Evolutionary conservation across 1,284 basidiomycete genomes (phyloP).

Genomic region (Rhodotorula sp.): DNA sequence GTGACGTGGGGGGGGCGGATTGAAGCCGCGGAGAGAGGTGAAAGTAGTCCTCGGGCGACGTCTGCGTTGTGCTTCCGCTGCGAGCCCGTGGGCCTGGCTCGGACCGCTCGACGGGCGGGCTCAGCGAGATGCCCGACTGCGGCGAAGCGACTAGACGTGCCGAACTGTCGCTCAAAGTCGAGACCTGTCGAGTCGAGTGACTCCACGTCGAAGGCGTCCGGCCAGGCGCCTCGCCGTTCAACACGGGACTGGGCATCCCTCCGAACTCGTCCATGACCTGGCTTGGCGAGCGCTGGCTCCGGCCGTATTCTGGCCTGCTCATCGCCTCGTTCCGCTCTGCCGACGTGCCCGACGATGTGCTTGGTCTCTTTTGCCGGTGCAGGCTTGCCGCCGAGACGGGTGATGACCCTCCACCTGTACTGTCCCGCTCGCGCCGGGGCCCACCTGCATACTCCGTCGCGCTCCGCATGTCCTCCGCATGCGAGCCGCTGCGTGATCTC

Average conservation of each 20-base stretch:
- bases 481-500: constrained; percentile 36
- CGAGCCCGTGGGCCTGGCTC: not conserved
- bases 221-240: constrained; percentile 22
- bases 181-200: constrained; percentile 3
- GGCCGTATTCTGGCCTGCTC: not conserved
- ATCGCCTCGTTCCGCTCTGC: not conserved
- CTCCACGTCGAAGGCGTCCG: constrained; percentile 19
- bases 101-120: constrained; percentile 13
- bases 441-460: constrained; percentile 25
- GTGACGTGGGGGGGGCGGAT: not conserved
- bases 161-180: constrained; percentile 10
- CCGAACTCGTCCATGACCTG: too few species aligned
- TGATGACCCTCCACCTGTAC: not conserved
- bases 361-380: constrained; percentile 2
- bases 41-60: constrained; percentile 23
- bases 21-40: not conserved
- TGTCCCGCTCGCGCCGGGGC: constrained; percentile 11
- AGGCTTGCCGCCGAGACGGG: constrained; percentile 1
- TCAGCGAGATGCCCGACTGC: not conserved
- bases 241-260: too few species aligned
- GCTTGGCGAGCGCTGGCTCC: too few species aligned
- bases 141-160: not conserved
- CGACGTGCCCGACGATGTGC: not conserved
- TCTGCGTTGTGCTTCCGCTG: constrained; percentile 1
- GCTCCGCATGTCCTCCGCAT: not conserved